Base-by-base conservation (phyloP, 2,329 filamentous ascomycete genomes). In the Xylariaceae sp. region DNA sequence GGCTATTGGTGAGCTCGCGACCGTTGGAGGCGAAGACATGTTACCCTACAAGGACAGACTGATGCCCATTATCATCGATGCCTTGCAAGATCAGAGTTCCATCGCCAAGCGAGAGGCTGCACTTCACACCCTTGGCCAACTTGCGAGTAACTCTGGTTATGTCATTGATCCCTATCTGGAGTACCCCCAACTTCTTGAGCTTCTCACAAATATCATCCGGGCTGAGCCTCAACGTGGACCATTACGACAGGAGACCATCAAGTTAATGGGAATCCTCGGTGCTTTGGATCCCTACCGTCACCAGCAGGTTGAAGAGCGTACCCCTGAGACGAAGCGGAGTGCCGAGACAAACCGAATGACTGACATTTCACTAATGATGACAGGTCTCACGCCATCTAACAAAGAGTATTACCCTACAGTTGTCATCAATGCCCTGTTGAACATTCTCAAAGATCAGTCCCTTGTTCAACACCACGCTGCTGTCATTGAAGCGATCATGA, bases 381-480 rank as follows among this genome's bases (percentile, higher is more conserved):
- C 88, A 34, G 93, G 94, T 12, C 75, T 96, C 33, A 97, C 91
- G 1, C 94, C 93, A 0, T 97, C 92, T 0, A 95, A 88, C 61
- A 95, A 98, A 62, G 93, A 98, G 59, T 98, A 98, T 67, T 98
- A 95, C 62, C 93, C 93, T 1, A 98, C 93, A 0, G 90, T 98
- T 16, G 93, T 96, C 37, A 96, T 98, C 63, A 95, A 95, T 59
- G 94, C 93, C 2, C 77, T 98, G 10, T 82, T 98, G 59, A 85
- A 90, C 45, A 91, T 98, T 55, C 71, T 98, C 27, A 94, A 92
- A 59, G 93, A 98, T 57, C 83, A 84, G 21, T 97, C 93, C 0
- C 74, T 98, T 4, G 81, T 85, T 11, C 88, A 94, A 60, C 92
- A 95, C 58, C 94, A 98, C 60, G 92, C 90, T 4, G 83, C 86